Evolutionary conservation across 73 alveolate genomes (phyloP), one percentile per base, ranked within the genome.

Genomic region (Paramecium sexaurelia): DNA sequence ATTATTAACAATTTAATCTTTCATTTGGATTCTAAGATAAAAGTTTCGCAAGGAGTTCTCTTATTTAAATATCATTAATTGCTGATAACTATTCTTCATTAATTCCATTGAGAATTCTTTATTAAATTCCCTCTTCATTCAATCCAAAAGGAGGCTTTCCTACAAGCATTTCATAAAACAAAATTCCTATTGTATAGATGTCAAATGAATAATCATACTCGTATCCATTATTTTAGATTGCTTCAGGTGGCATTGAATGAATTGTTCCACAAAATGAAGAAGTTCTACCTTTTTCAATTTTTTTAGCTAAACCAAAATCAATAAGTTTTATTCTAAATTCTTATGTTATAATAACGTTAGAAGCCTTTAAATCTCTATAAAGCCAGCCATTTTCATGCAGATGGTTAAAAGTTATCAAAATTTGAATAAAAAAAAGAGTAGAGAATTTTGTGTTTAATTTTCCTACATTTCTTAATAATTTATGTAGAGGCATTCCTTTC

Each of bases 251-350:
- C 66, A 88, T 88, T 39, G 75, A 36, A 71, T 88, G 94, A 20
- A 88, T 40, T 10, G 94, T 88, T 3, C 94, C 94, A 69, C 91
- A 88, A 69, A 41, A 69, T 35, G 89, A 39, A 26, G 43, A 27
- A 5, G 94, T 68, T 24, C 91, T 88, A 9, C 29, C 89, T 29
- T 88, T 61, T 3, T 71, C 83, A 66, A 92, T 68, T 85, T 93
- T 61, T 71, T 95, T 95, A 55, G 95, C 78, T 82, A 92, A 27
- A 82, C 97, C 98, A 91, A 91, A 55, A 91, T 91, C 95, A 55
- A 91, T 82, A 4, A 91, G 40, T 41, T 82, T 91, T 15, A 75
- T 24, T 78, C 73, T 91, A 36, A 91, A 91, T 26, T 91, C 75
- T 26, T 78, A 19, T 15, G 51, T 43, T 5, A 91, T 75, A n/a